Percentiles rank a stretch among this genome's conserved stretches.
Conservation (phyloP, 108 stramenopile species). For the Cyclotella sp. region DNA sequence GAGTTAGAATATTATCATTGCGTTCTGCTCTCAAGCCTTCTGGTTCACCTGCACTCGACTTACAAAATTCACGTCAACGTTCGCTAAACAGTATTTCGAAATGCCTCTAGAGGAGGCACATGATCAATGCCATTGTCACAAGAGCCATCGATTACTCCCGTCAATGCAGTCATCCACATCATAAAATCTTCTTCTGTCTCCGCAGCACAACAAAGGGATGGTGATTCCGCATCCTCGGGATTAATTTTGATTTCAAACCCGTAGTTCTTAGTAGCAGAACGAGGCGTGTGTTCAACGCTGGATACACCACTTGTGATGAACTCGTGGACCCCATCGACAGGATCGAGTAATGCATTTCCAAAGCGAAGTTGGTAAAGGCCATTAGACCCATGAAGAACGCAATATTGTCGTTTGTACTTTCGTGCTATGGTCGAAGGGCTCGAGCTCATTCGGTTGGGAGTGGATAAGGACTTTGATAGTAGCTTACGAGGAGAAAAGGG, state of each 20-base stretch:
- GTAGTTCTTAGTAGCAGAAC: constrained; percentile 24
- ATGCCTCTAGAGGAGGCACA: constrained; percentile 5
- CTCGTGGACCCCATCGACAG: constrained; percentile 41
- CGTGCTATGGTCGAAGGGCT: not conserved
- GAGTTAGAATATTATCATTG: too few relatives aligned
- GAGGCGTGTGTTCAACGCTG: constrained; percentile 43
- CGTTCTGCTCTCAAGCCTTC: too few relatives aligned
- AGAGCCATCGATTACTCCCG: constrained; percentile 27
- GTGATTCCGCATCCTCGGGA: constrained; percentile 26
- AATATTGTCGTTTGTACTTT: constrained; percentile 37
- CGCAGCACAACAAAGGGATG: constrained; percentile 48
- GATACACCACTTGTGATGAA: constrained; percentile 49
- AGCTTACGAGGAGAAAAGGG: constrained; percentile 30
- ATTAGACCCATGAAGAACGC: constrained; percentile 43
- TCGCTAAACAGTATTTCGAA: not conserved
- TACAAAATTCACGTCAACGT: not conserved
- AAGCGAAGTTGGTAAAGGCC: constrained; percentile 53
- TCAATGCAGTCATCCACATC: constrained; percentile 50
- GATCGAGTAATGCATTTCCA: constrained; percentile 21
- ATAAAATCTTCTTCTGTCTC: constrained; percentile 43
- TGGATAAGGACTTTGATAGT: constrained; percentile 23
- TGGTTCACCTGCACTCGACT: not conserved
- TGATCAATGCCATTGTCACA: constrained; percentile 2
- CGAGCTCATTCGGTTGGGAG: not conserved
- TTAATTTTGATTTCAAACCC: constrained; percentile 57